These are phyloP conservation scores for Arbutus unedo DNA, from an alignment of 148 eudicot species.

Conservation along the genomic window DNA sequence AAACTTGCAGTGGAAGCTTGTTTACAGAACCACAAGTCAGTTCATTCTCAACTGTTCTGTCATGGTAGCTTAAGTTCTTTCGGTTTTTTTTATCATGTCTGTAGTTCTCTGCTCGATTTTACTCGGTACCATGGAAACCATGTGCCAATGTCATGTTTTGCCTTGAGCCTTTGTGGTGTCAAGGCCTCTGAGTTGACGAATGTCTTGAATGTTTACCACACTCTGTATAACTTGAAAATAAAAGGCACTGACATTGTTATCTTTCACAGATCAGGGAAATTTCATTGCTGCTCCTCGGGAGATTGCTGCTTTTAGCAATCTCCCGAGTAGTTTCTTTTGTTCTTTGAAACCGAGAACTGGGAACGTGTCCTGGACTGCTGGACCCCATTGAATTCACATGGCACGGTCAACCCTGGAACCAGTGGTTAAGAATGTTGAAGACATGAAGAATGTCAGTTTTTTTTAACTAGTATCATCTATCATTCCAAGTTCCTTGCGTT, in stretches of 20 bases:
- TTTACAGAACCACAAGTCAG: conserved; percentile 37
- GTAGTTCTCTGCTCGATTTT: too few species aligned
- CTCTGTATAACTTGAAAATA: background rate
- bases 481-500: background rate
- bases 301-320: background rate
- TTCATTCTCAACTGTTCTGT: conserved; percentile 62
- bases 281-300: background rate
- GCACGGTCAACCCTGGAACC: background rate
- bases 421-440: background rate
- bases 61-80: conserved; percentile 53
- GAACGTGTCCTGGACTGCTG: background rate
- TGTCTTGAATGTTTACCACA: background rate
- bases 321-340: background rate
- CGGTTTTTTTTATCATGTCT: background rate
- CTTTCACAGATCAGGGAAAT: background rate
- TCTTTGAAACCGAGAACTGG: background rate
- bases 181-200: background rate
- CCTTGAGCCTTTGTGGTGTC: background rate
- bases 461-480: background rate
- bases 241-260: background rate
- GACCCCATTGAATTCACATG: background rate
- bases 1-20: conserved; percentile 45
- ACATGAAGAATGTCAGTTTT: background rate
- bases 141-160: background rate
- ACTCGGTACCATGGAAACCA: background rate